Conservation (phyloP, 2,329 filamentous ascomycete genomes). For the Diaporthe sp. region DNA sequence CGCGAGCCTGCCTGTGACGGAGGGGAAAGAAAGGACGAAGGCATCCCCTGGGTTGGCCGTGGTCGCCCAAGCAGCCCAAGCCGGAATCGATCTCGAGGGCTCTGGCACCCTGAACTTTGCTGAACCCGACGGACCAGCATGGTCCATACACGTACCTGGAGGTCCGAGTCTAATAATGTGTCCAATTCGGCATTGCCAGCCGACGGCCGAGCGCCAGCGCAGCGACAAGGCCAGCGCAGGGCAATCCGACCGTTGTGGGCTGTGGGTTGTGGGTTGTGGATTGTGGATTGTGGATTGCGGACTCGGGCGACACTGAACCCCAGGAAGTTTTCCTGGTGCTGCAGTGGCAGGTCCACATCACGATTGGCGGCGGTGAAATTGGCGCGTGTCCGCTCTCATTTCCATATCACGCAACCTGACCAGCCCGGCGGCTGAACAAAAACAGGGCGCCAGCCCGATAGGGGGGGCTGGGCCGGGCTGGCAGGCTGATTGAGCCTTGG, state of each 20-base stretch:
- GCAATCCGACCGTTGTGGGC: slow-evolving; percentile 2
- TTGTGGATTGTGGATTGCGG: not conserved
- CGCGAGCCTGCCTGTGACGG: slow-evolving; percentile 22
- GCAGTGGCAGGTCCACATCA: not conserved
- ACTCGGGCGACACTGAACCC: not conserved
- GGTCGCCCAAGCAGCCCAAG: not conserved
- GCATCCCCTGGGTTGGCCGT: not conserved
- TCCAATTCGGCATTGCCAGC: slow-evolving; percentile 22
- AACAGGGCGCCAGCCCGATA: slow-evolving; percentile 32
- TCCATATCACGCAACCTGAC: slow-evolving; percentile 37
- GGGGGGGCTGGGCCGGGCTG: slow-evolving; percentile 21
- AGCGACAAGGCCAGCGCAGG: not conserved
- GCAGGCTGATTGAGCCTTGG: not conserved
- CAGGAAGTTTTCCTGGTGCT: slow-evolving; percentile 20
- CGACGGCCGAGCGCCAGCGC: slow-evolving; percentile 25
- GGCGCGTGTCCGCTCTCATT: slow-evolving; percentile 40
- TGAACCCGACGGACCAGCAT: slow-evolving; percentile 8
- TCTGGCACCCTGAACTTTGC: slow-evolving; percentile 20
- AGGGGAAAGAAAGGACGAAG: not conserved
- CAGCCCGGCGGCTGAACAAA: slow-evolving; percentile 24
- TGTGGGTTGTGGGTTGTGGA: not conserved
- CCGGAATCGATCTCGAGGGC: slow-evolving; percentile 18
- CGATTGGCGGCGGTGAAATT: slow-evolving; percentile 40
- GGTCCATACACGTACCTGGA: slow-evolving; percentile 10
- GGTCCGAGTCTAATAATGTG: slow-evolving; percentile 13